A percentile compares a stretch with the other conserved stretches of the same genome.
Conservation (phyloP, 352 stramenopile species). For the Heterotrichella gracilis region DNA sequence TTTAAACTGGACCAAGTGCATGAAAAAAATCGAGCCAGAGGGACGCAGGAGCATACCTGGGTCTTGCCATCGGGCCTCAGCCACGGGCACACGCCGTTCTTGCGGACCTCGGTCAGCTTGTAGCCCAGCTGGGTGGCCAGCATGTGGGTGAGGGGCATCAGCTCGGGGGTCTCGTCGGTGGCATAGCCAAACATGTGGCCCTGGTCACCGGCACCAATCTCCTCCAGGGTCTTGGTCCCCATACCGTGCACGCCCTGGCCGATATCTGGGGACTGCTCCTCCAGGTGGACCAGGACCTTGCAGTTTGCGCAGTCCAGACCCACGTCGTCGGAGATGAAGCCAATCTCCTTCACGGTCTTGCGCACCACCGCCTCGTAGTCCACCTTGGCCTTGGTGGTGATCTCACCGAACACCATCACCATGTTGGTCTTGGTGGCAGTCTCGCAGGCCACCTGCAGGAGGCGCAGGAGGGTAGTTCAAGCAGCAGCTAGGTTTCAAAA, state of each 20-base stretch:
- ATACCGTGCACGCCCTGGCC: constrained; percentile 87
- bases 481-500: too few relatives aligned
- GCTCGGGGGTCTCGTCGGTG: constrained; percentile 71
- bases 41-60: too few relatives aligned
- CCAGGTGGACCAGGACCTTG: constrained; percentile 94
- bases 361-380: constrained; percentile 94
- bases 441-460: constrained; percentile 71
- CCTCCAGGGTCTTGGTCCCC: constrained; percentile 57
- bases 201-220: constrained; percentile 89
- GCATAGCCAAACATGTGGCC: constrained; percentile 85
- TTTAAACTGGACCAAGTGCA: too few relatives aligned
- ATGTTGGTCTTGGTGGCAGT: constrained; percentile 95
- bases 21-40: too few relatives aligned
- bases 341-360: constrained; percentile 90
- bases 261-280: constrained; percentile 96
- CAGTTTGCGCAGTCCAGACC: constrained; percentile 95
- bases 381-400: constrained; percentile 84
- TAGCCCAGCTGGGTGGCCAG: constrained; percentile 73
- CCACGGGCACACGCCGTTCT: constrained; percentile 88
- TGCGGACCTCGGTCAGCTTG: constrained; percentile 83
- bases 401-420: constrained; percentile 99
- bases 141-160: constrained; percentile 89
- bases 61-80: constrained; percentile 94
- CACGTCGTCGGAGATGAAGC: constrained; percentile 92
- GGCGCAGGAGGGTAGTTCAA: too few relatives aligned